Base-by-base conservation (phyloP, 2,329 filamentous ascomycete species). In the Beauveria varroae region DNA sequence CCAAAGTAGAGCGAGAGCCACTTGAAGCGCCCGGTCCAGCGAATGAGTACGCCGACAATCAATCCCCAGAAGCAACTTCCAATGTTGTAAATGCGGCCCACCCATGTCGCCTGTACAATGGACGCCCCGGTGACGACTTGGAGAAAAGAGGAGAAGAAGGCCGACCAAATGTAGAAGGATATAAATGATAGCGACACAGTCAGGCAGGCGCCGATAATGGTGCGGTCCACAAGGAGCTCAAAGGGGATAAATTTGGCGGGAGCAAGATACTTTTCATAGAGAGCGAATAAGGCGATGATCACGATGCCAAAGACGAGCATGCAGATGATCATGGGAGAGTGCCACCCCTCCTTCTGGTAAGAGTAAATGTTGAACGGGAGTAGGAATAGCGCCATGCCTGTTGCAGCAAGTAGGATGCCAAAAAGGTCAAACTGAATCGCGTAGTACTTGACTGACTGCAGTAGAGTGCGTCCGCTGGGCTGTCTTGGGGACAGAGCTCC, bases 301-400 rank as follows among this genome's bases (percentile, higher is more conserved):
- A 85, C 67, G 34, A 83, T 77, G 7, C 88, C 88, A 26, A 89
- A 70, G 1, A 86, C 78, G 46, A 81, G 78, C 83, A 87, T 86
- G 59, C 78, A 75, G 61, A 87, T 81, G 67, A 87, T 84, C 64
- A 80, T 79, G 47, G 70, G 73, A 0, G 79, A 77, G 24, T 70
- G 70, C 83, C 83, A 86, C 10, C 77, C 79, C 5, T 28, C 50
- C 18, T 37, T 30, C n/a, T 44, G 22, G 49, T 79, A 69, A 16
- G 77, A 78, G 0, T 80, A 78, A 2, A 70, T 52, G 14, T 52
- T 37, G 67, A 90, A 84, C 0, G 87, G 86, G 0, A 90, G 78
- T 16, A 90, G 72, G 67, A 90, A 86, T 18, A 87, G 69, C 2
- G 79, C 77, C 22, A 87, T 77, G 5, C 85, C 86, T 4, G 72